Evolutionary conservation across 139 green algal genomes (phyloP), one percentile per base, ranked within the genome.

Genomic region (Closterium sp.): DNA sequence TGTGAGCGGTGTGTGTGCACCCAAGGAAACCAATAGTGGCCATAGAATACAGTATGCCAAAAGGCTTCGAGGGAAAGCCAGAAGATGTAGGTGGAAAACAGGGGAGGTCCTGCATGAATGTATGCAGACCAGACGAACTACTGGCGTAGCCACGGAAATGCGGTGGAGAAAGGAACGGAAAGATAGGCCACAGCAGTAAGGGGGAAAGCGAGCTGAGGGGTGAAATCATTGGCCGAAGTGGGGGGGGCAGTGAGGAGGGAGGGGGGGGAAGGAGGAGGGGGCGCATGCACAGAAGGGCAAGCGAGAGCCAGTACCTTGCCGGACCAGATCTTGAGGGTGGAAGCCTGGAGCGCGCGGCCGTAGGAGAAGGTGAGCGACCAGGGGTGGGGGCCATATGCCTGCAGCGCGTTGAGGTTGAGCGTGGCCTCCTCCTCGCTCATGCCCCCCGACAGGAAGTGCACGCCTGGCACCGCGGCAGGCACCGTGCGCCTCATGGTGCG

Each of bases 311-410:
- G 83, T 16, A 94, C 90, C 90, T 94, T 94, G 35, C 90, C 90
- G 21, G 84, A 38, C 91, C 91, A 94, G 10, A n/a, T 93, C 76
- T 94, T 94, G 84, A 94, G 92, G 30, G 92, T 94, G 43, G 36
- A 91, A 2, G 93, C 43, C 28, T 99, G 98, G 76, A 99, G 92
- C 9, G 97, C 98, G 5, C 98, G 94, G 3, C 97, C 98, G 92
- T 97, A 99, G 12, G 96, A 98, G 94, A 99, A 99, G 36, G 97
- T 97, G n/a, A 99, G 94, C n/a, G 95, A 86, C 98, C 98, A 99
- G 35, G 97, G 97, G 8, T 91, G 90, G 34, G 91, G 84, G 4
- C 89, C 91, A 83, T 36, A 88, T 32, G 35, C 87, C 5, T 97
- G 97, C 83, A 98, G 96, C 28, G 94, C 96, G 84, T 97, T 95